Base-by-base conservation (phyloP, 805 yeast species). In the Candida mattraensis region DNA sequence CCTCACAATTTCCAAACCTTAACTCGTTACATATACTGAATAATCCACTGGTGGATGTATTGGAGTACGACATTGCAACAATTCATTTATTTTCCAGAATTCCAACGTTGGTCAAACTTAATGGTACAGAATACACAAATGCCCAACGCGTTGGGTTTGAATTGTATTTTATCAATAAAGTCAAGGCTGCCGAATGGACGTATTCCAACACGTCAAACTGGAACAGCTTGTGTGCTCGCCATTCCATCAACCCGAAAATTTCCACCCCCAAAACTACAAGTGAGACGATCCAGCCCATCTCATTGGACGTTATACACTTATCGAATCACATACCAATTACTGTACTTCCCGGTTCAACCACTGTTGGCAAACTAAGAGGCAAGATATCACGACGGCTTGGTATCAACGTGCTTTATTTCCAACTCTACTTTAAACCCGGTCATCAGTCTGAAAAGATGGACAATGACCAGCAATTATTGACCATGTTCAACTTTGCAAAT, bases 81-180 rank as follows among this genome's bases (percentile, higher is more conserved):
- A 39, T 50, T 14, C 51, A 53, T 18, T 20, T 58, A 9, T 32
- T 58, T 11, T 25, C 52, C 1, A 33, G 56, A 12, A 24, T 61
- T 4, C 59, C 62, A 1, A 35, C 42, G 0, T 27, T 82, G 2
- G 24, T 30, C 1, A 60, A 57, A 16, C 58, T 87, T 10, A 79
- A 88, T 50, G 95, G 95, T 1, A 68, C 78, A 0, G 33, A 23
- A 0, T 60, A 86, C 7, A 51, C 63, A 3, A 37, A 28, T 0
- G 67, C 59, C 2, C 83, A 79, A 31, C 65, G 87, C 12, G 45
- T 40, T 5, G 83, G 80, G 45, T 82, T 85, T 1, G 95, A 87
- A 54, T 53, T 84, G 4, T 86, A 73, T 51, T 78, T 83, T 41
- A 62, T 83, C 18, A 67, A 78, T 5, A 68, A 68, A 42, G 74